A percentile compares a stretch with the other conserved stretches of the same genome.
Conservation (phyloP, 2,329 filamentous ascomycete species). For the Lasiodiplodia sp. region DNA sequence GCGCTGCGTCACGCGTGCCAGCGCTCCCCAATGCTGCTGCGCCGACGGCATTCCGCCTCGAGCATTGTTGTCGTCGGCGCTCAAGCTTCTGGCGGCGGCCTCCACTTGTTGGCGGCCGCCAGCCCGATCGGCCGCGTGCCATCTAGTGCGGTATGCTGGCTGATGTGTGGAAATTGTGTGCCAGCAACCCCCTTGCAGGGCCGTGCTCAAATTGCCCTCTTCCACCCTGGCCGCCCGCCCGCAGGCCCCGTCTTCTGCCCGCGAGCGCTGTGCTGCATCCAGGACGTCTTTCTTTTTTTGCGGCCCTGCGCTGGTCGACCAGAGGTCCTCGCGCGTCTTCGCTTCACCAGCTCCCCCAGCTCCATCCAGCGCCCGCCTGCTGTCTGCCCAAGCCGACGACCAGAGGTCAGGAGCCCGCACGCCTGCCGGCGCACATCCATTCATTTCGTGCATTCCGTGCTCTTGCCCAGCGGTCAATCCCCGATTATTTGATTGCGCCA, state of each 20-base stretch:
- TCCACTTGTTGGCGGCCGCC: constrained; percentile 8
- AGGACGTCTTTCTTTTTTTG: constrained; percentile 20
- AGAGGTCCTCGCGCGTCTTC: constrained; percentile 21
- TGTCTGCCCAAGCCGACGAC: background rate
- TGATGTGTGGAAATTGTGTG: constrained; percentile 28
- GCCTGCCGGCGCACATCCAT: constrained; percentile 26
- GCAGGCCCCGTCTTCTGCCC: constrained; percentile 22
- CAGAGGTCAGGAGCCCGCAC: constrained; percentile 16
- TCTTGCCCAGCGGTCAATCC: constrained; percentile 21
- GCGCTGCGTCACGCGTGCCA: constrained; percentile 2
- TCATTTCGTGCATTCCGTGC: constrained; percentile 29
- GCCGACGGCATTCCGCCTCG: constrained; percentile 2
- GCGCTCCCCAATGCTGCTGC: background rate
- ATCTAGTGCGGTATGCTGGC: constrained; percentile 25
- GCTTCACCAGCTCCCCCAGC: constrained; percentile 10
- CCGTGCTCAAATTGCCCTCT: constrained; percentile 25
- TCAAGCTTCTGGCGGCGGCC: constrained; percentile 18
- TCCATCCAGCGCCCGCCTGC: background rate
- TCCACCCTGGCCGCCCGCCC: constrained; percentile 24
- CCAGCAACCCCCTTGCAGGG: constrained; percentile 21
- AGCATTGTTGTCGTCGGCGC: background rate
- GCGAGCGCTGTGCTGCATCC: constrained; percentile 16
- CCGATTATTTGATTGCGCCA: constrained; percentile 31
- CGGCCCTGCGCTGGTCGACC: constrained; percentile 9
- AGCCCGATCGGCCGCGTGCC: constrained; percentile 27